Evolutionary conservation across 352 stramenopile species (phyloP), one percentile per base, ranked within the genome.

Genomic region (Globisporangium sylvaticum): DNA sequence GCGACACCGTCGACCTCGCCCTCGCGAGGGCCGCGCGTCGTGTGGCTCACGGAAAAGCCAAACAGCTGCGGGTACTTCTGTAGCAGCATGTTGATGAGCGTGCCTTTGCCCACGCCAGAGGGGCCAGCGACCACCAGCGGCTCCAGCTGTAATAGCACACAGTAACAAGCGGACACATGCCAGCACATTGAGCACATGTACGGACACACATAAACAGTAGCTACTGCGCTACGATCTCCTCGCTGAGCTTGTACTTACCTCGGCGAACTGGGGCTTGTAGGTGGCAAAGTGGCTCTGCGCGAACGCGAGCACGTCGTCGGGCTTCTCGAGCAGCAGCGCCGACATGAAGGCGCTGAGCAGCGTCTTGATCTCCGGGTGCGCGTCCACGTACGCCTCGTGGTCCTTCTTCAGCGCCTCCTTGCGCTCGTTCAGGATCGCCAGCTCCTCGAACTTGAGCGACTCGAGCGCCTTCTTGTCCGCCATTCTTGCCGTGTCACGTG

Each of bases 41-140:
- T 99, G 76, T 99, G 97, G 67, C 94, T 99, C 67, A 99, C 96
- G 4, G 88, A 98, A 69, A 99, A 99, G 53, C 94, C 96, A 75
- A 99, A 98, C 15, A 84, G 73, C 7, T 82, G 64, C 15, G 91
- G 90, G 64, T 88, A 97, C 55, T 93, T 76, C 62, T 81, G 71
- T 62, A 98, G 79, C 10, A 99, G 77, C 65, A 91, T 78, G 67
- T 95, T 93, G 74, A 99, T 98, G 62, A 99, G 81, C 65, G 97
- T 99, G 53, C 96, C 96, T 76, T 99, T 98, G 59, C 96, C 96
- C 4, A 97, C 94, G 7, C 94, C 93, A 42, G 84, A 97, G 14
- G 90, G 95, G 20, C 88, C 95, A 25, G 89, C 87, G 62, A 98
- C 93, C 58, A 98, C 91, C 14, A 98, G 74, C 31, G 95, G 94